Percentiles rank a stretch among this genome's conserved stretches.
These are phyloP conservation scores for Ustilago sp. DNA, from an alignment of 1,284 basidiomycete species.

Conservation along the genomic window DNA sequence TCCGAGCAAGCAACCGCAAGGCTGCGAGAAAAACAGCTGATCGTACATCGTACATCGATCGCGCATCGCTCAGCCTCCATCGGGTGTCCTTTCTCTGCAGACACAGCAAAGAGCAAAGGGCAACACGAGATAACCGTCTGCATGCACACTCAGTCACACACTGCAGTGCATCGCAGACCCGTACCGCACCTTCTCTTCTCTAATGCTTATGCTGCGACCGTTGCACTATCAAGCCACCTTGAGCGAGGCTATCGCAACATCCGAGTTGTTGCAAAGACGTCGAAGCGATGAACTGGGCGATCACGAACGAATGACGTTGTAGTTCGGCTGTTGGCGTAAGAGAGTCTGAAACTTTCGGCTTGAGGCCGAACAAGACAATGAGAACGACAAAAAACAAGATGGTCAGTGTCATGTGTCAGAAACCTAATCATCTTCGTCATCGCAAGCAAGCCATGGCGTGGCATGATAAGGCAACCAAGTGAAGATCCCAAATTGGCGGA, in stretches of 20 bases:
- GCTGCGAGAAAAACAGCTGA: not conserved
- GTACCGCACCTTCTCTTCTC: not conserved
- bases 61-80: conserved; percentile 7
- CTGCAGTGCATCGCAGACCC: not conserved
- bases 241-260: not conserved
- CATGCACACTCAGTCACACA: conserved; percentile 3
- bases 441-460: not conserved
- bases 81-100: not conserved
- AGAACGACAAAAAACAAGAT: not conserved
- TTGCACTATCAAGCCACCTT: not conserved
- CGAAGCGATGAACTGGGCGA: conserved; percentile 12
- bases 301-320: conserved; percentile 14
- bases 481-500: conserved; percentile 4
- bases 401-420: conserved; percentile 1
- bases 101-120: not conserved
- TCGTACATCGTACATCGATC: not conserved
- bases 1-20: not conserved
- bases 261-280: not conserved
- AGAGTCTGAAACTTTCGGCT: not conserved
- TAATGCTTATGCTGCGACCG: not conserved
- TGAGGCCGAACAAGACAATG: not conserved
- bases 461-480: not conserved
- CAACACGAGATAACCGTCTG: not conserved
- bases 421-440: not conserved
- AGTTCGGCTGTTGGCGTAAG: not conserved